Evolutionary conservation across 192 early-diverging fungal genomes (phyloP), one percentile per base, ranked within the genome.

Genomic region (Rhizoclosmatium globosum): DNA sequence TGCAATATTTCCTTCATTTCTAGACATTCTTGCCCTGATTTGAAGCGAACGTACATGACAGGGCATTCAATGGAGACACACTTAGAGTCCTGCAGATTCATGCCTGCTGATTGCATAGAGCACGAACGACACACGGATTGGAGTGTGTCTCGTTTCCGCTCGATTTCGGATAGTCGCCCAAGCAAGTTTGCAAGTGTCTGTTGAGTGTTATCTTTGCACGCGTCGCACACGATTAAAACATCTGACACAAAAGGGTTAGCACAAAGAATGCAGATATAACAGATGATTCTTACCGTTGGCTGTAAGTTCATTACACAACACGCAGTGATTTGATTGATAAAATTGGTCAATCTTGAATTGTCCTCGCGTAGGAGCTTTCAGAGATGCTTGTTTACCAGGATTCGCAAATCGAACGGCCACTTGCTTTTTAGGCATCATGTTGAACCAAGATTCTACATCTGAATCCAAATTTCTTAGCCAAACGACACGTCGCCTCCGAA

Each of bases 371-470:
- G 65, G 6, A 39, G 31, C 46, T 70, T 58, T 11, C 59, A 73
- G 56, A 42, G 11, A 3, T 13, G 71, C 59, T 71, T 79, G 72
- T 50, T 68, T 31, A 0, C 73, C 11, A 21, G 53, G 19, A 48
- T 43, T 38, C 3, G 83, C 53, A 72, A 85, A 83, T 0, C 85
- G 82, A 4, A 82, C 77, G 1, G 86, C 89, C 74, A 82, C 80
- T 15, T 87, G 77, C 4, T 85, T 79, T 66, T 92, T 83, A 3
- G 94, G 94, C 93, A 95, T 94, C 42, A 89, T 85, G 56, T 90
- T 82, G 77, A 86, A 95, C 94, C 94, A 95, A 1, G 79, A 75
- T 53, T 84, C 82, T 42, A 95, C 81, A 87, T 93, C 94, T 88
- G 62, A 15, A 4, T 3, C 59, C 31, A 6, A 21, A 53, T 47